Conservation (phyloP, 192 early-diverging fungal genomes). For the Dissophora globulifera region DNA sequence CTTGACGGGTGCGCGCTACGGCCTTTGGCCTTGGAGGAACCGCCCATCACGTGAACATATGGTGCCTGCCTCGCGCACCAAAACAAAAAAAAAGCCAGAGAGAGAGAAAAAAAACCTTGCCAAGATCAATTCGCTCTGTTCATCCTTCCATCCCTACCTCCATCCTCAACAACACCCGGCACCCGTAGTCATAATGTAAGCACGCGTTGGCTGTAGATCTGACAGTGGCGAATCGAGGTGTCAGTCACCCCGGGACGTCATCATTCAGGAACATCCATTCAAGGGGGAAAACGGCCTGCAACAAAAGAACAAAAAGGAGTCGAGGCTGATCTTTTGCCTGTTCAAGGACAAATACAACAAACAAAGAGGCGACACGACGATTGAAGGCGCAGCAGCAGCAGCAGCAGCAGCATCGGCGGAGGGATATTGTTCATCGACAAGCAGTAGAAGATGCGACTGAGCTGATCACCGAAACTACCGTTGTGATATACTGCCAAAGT, state of each 20-base stretch:
- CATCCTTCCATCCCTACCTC: constrained; percentile 3
- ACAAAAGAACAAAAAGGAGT: background rate
- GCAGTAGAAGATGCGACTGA: too few relatives aligned
- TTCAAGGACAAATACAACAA: background rate
- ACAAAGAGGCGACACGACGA: too few relatives aligned
- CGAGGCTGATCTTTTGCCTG: background rate
- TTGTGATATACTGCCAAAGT: too few relatives aligned
- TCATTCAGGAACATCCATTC: too few relatives aligned
- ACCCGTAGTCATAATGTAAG: constrained; percentile 33
- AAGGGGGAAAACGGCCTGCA: background rate
- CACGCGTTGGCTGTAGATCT: background rate
- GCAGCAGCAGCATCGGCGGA: too few relatives aligned
- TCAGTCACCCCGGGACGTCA: too few relatives aligned
- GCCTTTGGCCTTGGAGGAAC: background rate
- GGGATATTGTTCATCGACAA: background rate
- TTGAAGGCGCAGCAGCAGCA: too few relatives aligned
- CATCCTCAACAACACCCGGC: background rate
- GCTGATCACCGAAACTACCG: background rate
- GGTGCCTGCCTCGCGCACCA: background rate
- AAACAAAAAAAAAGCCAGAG: constrained; percentile 2
- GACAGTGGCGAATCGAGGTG: too few relatives aligned
- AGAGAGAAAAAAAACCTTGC: constrained; percentile 25
- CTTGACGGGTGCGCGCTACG: too few relatives aligned
- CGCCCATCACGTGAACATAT: background rate
- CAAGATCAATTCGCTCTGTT: constrained; percentile 11